Conservation (phyloP, 1,284 basidiomycete genomes). For the Cutaneotrichosporon sp. region DNA sequence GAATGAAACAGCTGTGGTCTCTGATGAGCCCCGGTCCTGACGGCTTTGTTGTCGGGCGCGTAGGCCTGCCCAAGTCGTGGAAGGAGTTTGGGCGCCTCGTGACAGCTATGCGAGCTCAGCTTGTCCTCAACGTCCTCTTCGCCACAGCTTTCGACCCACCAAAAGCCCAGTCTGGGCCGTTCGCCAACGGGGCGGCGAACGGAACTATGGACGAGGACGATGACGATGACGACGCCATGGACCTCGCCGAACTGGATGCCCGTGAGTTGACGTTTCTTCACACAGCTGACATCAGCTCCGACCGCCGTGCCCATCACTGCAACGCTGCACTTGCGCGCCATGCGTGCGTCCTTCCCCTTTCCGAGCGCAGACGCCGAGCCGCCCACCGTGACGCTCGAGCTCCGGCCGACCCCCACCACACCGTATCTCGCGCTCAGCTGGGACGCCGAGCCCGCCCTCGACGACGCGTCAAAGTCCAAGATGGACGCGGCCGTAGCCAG, state of each 20-base stretch:
- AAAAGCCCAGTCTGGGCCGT: not conserved
- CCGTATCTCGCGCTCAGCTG: constrained; percentile 8
- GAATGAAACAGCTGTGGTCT: constrained; percentile 34
- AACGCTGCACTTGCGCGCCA: constrained; percentile 4
- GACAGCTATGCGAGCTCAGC: constrained; percentile 25
- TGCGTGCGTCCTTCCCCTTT: constrained; percentile 3
- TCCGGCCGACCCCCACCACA: not conserved
- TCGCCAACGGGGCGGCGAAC: not conserved
- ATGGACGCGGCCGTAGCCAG: not conserved
- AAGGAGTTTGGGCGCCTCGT: constrained; percentile 15
- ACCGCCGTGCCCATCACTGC: constrained; percentile 11
- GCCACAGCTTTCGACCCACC: constrained; percentile 2
- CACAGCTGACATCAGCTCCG: constrained; percentile 7
- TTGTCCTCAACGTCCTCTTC: constrained; percentile 31
- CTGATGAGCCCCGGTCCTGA: constrained; percentile 33
- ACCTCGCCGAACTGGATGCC: constrained; percentile 7
- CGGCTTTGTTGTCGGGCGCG: constrained; percentile 34
- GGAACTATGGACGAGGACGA: constrained; percentile 5
- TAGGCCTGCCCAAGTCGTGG: constrained; percentile 20
- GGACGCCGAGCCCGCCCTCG: constrained; percentile 1
- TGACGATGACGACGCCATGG: constrained; percentile 7
- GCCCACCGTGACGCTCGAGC: constrained; percentile 4
- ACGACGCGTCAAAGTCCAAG: not conserved
- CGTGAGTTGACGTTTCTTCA: constrained; percentile 1
- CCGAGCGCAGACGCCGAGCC: not conserved